Evolutionary conservation across 192 early-diverging fungal species (phyloP).

Genomic region (Podochytrium sp.): DNA sequence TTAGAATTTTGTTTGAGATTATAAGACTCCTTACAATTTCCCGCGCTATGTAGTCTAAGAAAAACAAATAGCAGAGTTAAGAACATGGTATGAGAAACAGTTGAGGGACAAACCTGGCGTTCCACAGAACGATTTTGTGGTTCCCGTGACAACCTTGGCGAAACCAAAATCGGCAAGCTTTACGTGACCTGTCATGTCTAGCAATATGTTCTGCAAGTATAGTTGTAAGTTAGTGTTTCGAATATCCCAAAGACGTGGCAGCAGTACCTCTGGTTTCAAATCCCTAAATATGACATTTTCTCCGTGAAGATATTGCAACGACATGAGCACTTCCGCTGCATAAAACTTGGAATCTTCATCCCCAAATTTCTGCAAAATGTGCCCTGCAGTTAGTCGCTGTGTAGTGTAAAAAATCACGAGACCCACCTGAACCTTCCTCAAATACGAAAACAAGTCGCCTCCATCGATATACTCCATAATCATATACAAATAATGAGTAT

Average conservation of each 20-base stretch:
- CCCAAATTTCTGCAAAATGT: slow-evolving; percentile 56
- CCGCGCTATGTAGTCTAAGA: slow-evolving; percentile 93
- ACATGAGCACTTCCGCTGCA: slow-evolving; percentile 72
- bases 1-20: neutral
- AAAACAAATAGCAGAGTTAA: too few relatives aligned
- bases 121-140: slow-evolving; percentile 94
- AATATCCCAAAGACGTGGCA: neutral
- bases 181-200: slow-evolving; percentile 95
- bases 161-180: slow-evolving; percentile 95
- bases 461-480: slow-evolving; percentile 63
- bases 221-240: neutral
- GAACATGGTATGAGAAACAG: too few relatives aligned
- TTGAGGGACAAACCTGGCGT: too few relatives aligned
- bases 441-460: slow-evolving; percentile 55
- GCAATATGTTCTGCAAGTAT: slow-evolving; percentile 75
- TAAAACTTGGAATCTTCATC: slow-evolving; percentile 79
- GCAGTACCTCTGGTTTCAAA: slow-evolving; percentile 70
- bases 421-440: slow-evolving; percentile 47
- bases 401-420: neutral
- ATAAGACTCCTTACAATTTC: slow-evolving; percentile 60
- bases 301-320: slow-evolving; percentile 76
- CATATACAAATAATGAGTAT: slow-evolving; percentile 54
- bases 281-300: slow-evolving; percentile 79
- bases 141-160: slow-evolving; percentile 91
- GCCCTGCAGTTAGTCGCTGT: neutral